phyloP scores from a whole-genome alignment of 768 basidiomycete species.

The Kwoniella sp. region DNA sequence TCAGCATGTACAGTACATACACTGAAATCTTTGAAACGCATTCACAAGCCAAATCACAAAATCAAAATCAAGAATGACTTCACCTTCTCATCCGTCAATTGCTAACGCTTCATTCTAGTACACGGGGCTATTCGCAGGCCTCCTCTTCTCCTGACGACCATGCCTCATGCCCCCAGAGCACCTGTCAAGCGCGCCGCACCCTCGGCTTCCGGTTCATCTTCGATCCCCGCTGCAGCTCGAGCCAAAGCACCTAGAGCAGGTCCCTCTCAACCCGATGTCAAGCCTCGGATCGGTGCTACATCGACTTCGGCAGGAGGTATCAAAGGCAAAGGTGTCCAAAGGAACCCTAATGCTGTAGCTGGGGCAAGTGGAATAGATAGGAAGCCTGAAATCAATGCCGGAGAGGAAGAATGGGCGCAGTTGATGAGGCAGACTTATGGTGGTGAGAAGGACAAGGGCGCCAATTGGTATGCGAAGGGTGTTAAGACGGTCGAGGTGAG shows the following conservation, averaged over 20 bases:
- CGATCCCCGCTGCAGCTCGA: constrained; percentile 11
- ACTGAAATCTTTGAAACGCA: constrained; percentile 2
- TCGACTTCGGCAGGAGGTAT: not conserved
- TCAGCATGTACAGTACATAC: too few species aligned
- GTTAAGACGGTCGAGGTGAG: constrained; percentile 87
- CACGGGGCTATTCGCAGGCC: too few species aligned
- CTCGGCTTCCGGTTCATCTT: constrained; percentile 8
- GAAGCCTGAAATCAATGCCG: constrained; percentile 41
- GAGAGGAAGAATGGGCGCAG: constrained; percentile 55
- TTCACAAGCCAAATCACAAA: too few species aligned
- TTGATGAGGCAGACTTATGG: constrained; percentile 45
- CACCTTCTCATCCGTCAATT: too few species aligned
- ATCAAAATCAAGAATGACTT: too few species aligned
- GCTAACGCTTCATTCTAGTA: too few species aligned
- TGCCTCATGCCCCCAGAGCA: constrained; percentile 23
- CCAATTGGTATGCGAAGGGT: constrained; percentile 69
- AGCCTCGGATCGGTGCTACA: constrained; percentile 13
- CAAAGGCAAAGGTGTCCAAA: constrained; percentile 24
- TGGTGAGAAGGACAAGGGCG: constrained; percentile 65
- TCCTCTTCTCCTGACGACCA: not conserved
- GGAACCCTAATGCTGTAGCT: constrained; percentile 7
- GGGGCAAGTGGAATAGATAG: constrained; percentile 9
- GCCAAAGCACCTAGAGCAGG: constrained; percentile 17
- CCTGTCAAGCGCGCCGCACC: constrained; percentile 18
- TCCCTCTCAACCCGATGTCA: constrained; percentile 15